Percentiles rank a stretch among this genome's conserved stretches.
Conservation (phyloP, 2,329 filamentous ascomycete species). For the Colletotrichum lini region DNA sequence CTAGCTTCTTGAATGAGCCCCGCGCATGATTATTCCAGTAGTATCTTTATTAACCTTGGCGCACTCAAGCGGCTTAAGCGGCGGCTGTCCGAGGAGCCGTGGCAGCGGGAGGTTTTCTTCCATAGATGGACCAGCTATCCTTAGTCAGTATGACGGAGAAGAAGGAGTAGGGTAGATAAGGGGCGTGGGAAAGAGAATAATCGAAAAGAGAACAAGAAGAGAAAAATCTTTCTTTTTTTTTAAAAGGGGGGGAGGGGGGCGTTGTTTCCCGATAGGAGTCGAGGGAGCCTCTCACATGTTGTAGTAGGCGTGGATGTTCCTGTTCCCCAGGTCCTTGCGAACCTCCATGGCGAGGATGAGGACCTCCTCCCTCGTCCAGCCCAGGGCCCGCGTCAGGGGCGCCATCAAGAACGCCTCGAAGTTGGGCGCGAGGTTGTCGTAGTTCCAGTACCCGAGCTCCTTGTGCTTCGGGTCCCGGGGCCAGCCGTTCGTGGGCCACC, state of each 20-base stretch:
- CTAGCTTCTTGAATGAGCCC: too few species aligned
- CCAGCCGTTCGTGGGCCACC: not conserved
- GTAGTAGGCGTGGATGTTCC: not conserved
- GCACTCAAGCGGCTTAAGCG: too few species aligned
- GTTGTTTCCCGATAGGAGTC: too few species aligned
- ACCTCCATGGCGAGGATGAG: too few species aligned
- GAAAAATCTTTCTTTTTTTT: too few species aligned
- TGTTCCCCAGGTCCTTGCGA: too few species aligned
- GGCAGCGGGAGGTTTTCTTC: not conserved
- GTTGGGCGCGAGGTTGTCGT: not conserved
- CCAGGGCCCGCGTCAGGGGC: not conserved
- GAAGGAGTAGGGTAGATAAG: not conserved
- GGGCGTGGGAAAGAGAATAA: too few species aligned
- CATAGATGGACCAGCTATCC: slow-evolving; percentile 1
- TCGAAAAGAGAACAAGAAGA: too few species aligned
- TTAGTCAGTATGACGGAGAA: not conserved
- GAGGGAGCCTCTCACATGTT: not conserved
- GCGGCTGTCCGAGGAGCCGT: too few species aligned
- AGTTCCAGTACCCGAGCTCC: not conserved
- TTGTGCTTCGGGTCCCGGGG: not conserved
- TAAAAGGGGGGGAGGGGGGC: too few species aligned
- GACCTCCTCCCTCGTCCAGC: not conserved
- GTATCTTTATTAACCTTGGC: too few species aligned
- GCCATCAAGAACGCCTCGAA: not conserved
- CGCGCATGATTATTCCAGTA: too few species aligned